These are phyloP conservation scores for Lodderomyces elongisporus DNA, from an alignment of 1,139 yeast species.

Conservation along the genomic window DNA sequence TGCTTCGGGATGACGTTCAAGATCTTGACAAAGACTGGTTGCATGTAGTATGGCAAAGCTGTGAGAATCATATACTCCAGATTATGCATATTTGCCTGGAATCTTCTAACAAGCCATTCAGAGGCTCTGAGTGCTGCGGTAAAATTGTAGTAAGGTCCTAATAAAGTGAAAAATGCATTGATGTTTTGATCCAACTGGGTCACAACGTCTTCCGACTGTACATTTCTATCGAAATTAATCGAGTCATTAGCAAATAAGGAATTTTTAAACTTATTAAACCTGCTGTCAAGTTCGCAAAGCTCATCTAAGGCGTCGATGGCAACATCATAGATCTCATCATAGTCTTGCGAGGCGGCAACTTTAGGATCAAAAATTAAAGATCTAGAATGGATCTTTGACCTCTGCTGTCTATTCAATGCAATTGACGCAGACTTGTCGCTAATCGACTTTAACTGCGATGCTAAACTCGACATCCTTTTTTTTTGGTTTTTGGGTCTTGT, in stretches of 20 bases:
- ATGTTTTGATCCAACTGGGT: conserved; percentile 71
- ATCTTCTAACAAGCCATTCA: conserved; percentile 94
- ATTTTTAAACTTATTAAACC: conserved; percentile 63
- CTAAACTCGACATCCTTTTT: conserved; percentile 66
- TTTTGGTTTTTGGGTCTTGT: no score
- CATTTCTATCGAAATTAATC: conserved; percentile 70
- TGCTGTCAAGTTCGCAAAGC: conserved; percentile 62
- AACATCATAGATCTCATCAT: conserved; percentile 68
- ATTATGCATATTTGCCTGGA: conserved; percentile 78
- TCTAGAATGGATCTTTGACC: conserved; percentile 82
- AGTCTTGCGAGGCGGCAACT: conserved; percentile 90
- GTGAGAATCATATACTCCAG: conserved; percentile 67
- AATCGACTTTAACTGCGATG: conserved; percentile 75
- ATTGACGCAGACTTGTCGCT: conserved; percentile 64
- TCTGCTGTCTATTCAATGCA: conserved; percentile 78
- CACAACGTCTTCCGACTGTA: conserved; percentile 71
- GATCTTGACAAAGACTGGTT: conserved; percentile 68
- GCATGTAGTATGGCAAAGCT: conserved; percentile 70
- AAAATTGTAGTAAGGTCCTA: conserved; percentile 72
- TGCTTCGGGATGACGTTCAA: conserved; percentile 61
- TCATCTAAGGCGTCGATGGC: conserved; percentile 77
- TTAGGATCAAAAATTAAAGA: conserved; percentile 84
- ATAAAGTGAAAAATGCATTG: conserved; percentile 63
- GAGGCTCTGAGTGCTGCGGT: conserved; percentile 76
- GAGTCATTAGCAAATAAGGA: conserved; percentile 82